Evolutionary conservation across 2,329 filamentous ascomycete species (phyloP), one percentile per base, ranked within the genome.

Genomic region (Juglanconis oblonga): DNA sequence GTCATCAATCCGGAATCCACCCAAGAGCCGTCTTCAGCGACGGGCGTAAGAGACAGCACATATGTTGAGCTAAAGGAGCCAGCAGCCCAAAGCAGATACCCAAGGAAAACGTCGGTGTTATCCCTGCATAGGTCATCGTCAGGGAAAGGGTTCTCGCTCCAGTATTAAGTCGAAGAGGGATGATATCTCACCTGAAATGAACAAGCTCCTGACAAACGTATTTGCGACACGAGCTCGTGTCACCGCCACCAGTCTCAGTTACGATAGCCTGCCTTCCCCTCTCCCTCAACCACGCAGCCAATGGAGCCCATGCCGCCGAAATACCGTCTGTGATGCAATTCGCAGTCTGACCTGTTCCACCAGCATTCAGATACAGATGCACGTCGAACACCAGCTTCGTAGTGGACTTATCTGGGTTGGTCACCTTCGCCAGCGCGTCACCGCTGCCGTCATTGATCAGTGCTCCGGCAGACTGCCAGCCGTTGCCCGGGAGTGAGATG

Each of bases 401-500:
- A 2, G 75, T 82, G n/a, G 73, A 75, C 2, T 82, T 82, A 63
- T 87, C 83, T 0, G 79, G 82, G 66, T 88, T 87, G 58, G 73
- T 82, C 42, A 88, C 77, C 3, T 71, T 75, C 29, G 74, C 67
- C 5, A 88, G 72, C 3, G 79, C 79, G 0, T 77, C 78, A 0
- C 78, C 81, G 9, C 36, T 47, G 8, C 79, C 81, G 1, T 80
- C 80, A 38, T 73, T 76, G 7, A 74, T 74, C 42, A 83, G 74
- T 57, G 83, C 77, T 1, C 74, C 73, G 35, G 73, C 76, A 6
- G 60, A 64, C 24, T 64, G 65, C 55, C 58, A 88, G 68, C 83
- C 81, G 49, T 78, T 85, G 0, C 87, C 86, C 0, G 87, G 82
- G 1, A 88, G 77, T 4, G 88, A 75, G 63, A 89, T 87, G 65